Evolutionary conservation across 1,284 basidiomycete species (phyloP), one percentile per base, ranked within the genome.

Genomic region (Trichosporon asahii): DNA sequence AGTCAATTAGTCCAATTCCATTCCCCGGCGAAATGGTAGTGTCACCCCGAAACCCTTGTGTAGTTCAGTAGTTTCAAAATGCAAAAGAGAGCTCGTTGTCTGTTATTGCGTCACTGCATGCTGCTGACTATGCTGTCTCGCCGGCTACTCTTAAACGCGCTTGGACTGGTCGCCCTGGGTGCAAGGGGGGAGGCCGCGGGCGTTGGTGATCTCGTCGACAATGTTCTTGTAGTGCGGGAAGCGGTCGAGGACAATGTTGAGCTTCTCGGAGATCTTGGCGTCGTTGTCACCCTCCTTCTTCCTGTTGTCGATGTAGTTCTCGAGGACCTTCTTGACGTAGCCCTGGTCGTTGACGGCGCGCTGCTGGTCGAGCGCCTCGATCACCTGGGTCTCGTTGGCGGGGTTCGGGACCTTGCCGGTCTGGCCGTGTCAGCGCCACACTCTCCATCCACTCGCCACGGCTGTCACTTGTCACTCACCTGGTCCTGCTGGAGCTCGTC

Each of bases 341-440:
- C 63, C n/a, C n/a, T 57, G 40, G 66, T 73, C 69, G 67, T 73
- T 60, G n/a, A 67, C 67, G 25, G 72, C 72, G 8, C 66, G 67
- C 33, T 40, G 55, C 18, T 21, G 7, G 69, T 68, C 68, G 63
- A 73, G 72, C 25, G 69, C 69, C 40, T 70, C 63, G 40, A 64
- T 69, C 21, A 68, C 72, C 11, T 67, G 69, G 23, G 46, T 70
- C 69, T 73, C 72, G 65, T 73, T 73, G 61, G 67, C 69, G 35
- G 61, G 61, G 55, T 73, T 67, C 49, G 67, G 63, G 53, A 66
- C 29, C 55, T 25, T 46, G 23, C 27, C 68, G 44, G 31, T 8
- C 67, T 68, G 15, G n/a, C 0, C 9, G 31, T 31, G 44, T 68
- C 23, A 64, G 67, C 44, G 44, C 40, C 7, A 37, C 35, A 12